Percentiles rank a stretch among this genome's conserved stretches.
Conservation (phyloP, 768 basidiomycete species). For the Trametes elegans region DNA sequence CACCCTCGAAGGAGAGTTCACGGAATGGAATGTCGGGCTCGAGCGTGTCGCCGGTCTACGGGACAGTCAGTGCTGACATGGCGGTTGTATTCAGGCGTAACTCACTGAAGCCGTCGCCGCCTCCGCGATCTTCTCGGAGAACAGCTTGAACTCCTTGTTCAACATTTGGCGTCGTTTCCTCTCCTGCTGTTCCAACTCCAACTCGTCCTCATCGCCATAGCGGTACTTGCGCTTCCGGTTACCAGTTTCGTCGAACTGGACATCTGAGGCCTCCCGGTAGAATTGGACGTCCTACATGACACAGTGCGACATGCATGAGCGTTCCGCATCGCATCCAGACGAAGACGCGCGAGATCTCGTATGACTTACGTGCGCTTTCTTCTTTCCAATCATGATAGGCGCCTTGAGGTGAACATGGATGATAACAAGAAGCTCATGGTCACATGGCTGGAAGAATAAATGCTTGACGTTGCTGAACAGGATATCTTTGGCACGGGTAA, state of each 20-base stretch:
- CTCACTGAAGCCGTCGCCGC: slow-evolving; percentile 75
- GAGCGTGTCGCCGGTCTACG: slow-evolving; percentile 73
- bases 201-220: slow-evolving; percentile 98
- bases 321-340: not conserved
- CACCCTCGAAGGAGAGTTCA: slow-evolving; percentile 95
- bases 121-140: slow-evolving; percentile 90
- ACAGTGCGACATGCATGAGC: too few relatives aligned
- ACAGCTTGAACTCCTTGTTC: slow-evolving; percentile 93
- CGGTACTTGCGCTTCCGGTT: slow-evolving; percentile 96
- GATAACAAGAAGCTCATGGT: slow-evolving; percentile 91
- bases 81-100: not conserved
- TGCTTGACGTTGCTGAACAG: slow-evolving; percentile 98
- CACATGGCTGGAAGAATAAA: slow-evolving; percentile 98
- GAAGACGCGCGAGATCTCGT: not conserved
- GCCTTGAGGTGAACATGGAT: slow-evolving; percentile 91
- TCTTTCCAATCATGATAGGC: slow-evolving; percentile 99
- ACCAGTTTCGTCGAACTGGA: slow-evolving; percentile 99
- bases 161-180: slow-evolving; percentile 82
- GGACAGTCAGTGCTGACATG: not conserved
- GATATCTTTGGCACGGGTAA: slow-evolving; percentile 56
- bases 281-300: slow-evolving; percentile 87
- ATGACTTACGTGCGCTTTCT: slow-evolving; percentile 82
- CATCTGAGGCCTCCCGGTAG: slow-evolving; percentile 95
- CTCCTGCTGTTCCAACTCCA: slow-evolving; percentile 98
- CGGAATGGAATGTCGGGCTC: slow-evolving; percentile 97